Base-by-base conservation (phyloP, 2,329 filamentous ascomycete species). In the Fusarium sp. region DNA sequence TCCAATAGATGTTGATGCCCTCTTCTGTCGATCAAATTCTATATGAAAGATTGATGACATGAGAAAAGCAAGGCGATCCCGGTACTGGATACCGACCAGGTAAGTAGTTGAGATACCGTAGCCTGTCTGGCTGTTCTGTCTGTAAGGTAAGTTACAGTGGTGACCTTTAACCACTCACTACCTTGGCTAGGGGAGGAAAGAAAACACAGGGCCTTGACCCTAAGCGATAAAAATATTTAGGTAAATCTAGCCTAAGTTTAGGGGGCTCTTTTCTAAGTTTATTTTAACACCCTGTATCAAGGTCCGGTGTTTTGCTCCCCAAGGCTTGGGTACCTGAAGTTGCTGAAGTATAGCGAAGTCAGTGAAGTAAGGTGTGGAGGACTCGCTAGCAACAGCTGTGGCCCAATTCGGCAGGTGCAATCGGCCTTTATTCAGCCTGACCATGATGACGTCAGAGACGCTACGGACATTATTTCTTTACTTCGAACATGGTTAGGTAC, bases 381-480 rank as follows among this genome's bases (percentile, higher is more conserved):
- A 36, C n/a, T 41, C 24, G 39, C 50, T 36, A 18, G 28, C 58
- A 50, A 72, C 39, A 38, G 39, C 18, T 42, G 38, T 50, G 22
- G 52, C 71, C 72, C 28, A 66, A 63, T 70, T 39, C 20, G 64
- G 72, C 64, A 74, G 72, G 72, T 63, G 57, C 14, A 38, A 55
- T 39, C 42, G 44, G 39, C 45, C 32, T 68, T 50, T 20, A 28
- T 61, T 50, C 34, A 47, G 48, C 54, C 42, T 51, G 44, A 15
- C 26, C 22, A 55, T 38, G 50, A 59, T 74, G 72, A 74, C 72
- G 72, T 74, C 72, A 74, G 26, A 24, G 24, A 39, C 26, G 41
- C 34, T 30, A 28, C 18, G 24, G n/a, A 28, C 18, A 38, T 34
- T 28, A 11, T n/a, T 30, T 39, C n/a, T 28, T 22, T 22, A 11